Conservation (phyloP, 495 filamentous ascomycete genomes). For the Amphirosellinia nigrospora region DNA sequence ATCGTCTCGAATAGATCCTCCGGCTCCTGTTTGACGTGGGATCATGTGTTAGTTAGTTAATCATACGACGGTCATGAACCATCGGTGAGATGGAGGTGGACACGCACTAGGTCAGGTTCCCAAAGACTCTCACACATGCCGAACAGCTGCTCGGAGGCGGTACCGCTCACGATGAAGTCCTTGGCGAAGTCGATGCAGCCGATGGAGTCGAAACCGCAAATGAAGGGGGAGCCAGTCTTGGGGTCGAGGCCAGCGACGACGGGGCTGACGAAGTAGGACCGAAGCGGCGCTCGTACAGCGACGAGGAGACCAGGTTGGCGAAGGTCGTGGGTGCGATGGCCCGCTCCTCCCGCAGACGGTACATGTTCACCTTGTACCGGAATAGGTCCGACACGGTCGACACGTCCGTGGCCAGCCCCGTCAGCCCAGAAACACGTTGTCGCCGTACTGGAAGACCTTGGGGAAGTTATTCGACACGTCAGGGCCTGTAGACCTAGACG, state of each 20-base stretch:
- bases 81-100: neutral
- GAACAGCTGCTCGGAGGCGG: slow-evolving; percentile 95
- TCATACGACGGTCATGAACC: neutral
- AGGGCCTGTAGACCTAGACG: slow-evolving; percentile 95
- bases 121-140: slow-evolving; percentile 98
- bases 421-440: slow-evolving; percentile 88
- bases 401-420: slow-evolving; percentile 95
- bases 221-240: slow-evolving; percentile 91
- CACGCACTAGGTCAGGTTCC: slow-evolving; percentile 91
- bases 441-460: slow-evolving; percentile 98
- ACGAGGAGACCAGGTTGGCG: slow-evolving; percentile 90
- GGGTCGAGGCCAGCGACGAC: slow-evolving; percentile 94
- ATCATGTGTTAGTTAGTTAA: slow-evolving; percentile 38
- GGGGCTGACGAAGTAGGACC: slow-evolving; percentile 92
- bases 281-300: slow-evolving; percentile 92
- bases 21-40: slow-evolving; percentile 62
- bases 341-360: slow-evolving; percentile 96
- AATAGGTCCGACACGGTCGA: slow-evolving; percentile 94
- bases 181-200: slow-evolving; percentile 99
- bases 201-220: slow-evolving; percentile 99
- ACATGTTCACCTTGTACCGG: slow-evolving; percentile 99
- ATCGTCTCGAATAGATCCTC: slow-evolving; percentile 98
- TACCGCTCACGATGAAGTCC: slow-evolving; percentile 98
- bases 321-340: slow-evolving; percentile 92
- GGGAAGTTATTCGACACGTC: slow-evolving; percentile 99